Evolutionary conservation across 495 filamentous ascomycete species (phyloP), one percentile per base, ranked within the genome.

Genomic region (Hypoxylon rickii): DNA sequence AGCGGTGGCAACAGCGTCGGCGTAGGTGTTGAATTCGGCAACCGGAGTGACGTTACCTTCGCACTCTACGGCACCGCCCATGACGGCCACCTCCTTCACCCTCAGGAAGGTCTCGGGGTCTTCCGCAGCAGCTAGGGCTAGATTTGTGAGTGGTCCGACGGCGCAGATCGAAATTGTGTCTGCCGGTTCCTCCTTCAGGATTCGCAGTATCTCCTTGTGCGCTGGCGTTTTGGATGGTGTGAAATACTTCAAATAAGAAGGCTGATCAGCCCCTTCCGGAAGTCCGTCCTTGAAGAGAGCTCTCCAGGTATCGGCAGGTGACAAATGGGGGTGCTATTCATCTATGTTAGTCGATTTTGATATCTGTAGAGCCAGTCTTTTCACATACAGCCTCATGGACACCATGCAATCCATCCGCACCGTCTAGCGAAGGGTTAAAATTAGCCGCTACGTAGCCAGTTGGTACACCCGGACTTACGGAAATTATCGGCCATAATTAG

Each of bases 31-130:
- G 78, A 96, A 96, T 65, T 96, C 89, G 54, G 83, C 88, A 34
- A 80, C 76, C 0, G 90, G 90, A 1, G 89, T 92, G 51, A 83
- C 74, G 73, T 99, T 99, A 44, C 94, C 94, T 20, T 83, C 79
- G 13, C 83, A 65, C 33, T 86, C 77, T 37, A 97, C 81, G n/a
- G 88, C 83, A 50, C 94, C 95, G 26, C 93, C 94, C 94, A 99
- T 99, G n/a, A 96, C 86, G 15, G 96, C 85, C 2, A 99, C 84
- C 67, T 96, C 88, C 67, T 95, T 96, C 19, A 83, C 90, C 16
- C 85, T 83, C 2, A 97, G 80, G 74, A 99, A 96, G 3, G 90
- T 86, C 64, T 89, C 86, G 1, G 90, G 84, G 56, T 96, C 90
- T 64, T 88, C 82, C 4, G 89, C 83, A 21, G 94, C 91, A 10